Evolutionary conservation across 2,329 filamentous ascomycete species (phyloP), one percentile per base, ranked within the genome.

Genomic region (Didymellaceae sp.): DNA sequence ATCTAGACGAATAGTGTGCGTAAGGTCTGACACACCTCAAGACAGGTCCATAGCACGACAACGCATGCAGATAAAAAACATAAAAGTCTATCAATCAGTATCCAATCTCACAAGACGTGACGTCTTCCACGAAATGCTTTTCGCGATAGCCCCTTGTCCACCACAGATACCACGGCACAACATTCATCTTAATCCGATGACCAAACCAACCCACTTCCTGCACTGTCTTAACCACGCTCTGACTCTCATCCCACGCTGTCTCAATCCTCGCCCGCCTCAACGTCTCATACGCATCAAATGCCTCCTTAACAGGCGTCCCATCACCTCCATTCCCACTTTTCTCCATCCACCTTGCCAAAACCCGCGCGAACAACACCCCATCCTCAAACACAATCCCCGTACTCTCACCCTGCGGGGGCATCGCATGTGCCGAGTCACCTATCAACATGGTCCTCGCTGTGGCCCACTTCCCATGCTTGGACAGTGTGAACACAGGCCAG

Each of bases 321-420:
- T 57, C 45, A 2, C 46, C 32, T 11, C 51, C 43, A 5, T 54
- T 44, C 10, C 45, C 33, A 34, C 70, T 67, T 50, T 70, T 73
- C 47, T 76, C 70, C 59, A 77, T 71, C 75, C 75, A 77, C 33
- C 68, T 62, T 1, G 68, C 72, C 37, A 78, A 50, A 63, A 74
- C 77, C 38, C 75, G 63, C 17, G 78, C 74, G 62, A 81, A 75
- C 44, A 81, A 62, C 26, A 80, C 76, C 2, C 75, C 79, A 58
- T 81, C 79, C 63, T 81, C 79, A 54, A 82, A 80, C 8, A 80
- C 77, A 25, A 81, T 76, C 13, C 79, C 79, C 4, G 78, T 80
- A 24, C 71, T 74, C 54, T 81, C 78, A 9, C 79, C 79, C 50
- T 80, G 78, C 3, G 79, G 78, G 3, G 78, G 77, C 78, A 81